Conservation (phyloP, 768 basidiomycete genomes). For the Lentinus brumalis region DNA sequence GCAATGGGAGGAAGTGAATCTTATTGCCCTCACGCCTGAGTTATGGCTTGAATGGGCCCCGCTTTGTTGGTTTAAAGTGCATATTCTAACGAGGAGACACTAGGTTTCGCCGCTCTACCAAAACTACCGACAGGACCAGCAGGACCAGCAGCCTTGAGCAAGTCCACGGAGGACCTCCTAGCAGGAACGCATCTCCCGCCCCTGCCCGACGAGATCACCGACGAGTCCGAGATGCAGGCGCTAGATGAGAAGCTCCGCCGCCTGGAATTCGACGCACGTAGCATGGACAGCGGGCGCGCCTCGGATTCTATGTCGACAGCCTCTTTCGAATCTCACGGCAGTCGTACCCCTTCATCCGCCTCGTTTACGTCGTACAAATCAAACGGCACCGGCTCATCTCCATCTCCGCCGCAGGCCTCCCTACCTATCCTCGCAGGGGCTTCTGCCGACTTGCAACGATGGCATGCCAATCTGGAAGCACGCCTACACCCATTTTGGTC, state of each 20-base stretch:
- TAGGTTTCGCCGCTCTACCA: conserved; percentile 42
- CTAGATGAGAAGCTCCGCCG: conserved; percentile 56
- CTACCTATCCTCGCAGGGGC: neutral
- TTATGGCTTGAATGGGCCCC: no score
- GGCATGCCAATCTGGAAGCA: conserved; percentile 75
- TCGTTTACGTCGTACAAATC: conserved; percentile 7
- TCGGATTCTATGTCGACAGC: conserved; percentile 7
- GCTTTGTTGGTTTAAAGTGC: no score
- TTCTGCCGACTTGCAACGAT: conserved; percentile 45
- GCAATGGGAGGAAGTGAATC: no score
- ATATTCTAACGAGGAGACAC: neutral
- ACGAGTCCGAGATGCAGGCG: conserved; percentile 56
- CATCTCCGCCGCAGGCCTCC: conserved; percentile 3
- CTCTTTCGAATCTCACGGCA: conserved; percentile 9
- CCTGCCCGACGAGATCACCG: conserved; percentile 58
- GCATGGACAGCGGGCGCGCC: conserved; percentile 7
- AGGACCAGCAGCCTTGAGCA: conserved; percentile 8
- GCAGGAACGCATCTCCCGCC: conserved; percentile 53
- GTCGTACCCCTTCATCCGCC: conserved; percentile 12
- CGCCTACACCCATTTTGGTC: conserved; percentile 84
- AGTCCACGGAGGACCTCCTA: conserved; percentile 53
- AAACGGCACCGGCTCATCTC: conserved; percentile 4
- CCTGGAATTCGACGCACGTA: conserved; percentile 30
- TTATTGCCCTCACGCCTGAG: no score
- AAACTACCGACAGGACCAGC: conserved; percentile 37